These are phyloP conservation scores for Berkeleyomyces basicola DNA, from an alignment of 2,329 filamentous ascomycete species.

Conservation along the genomic window DNA sequence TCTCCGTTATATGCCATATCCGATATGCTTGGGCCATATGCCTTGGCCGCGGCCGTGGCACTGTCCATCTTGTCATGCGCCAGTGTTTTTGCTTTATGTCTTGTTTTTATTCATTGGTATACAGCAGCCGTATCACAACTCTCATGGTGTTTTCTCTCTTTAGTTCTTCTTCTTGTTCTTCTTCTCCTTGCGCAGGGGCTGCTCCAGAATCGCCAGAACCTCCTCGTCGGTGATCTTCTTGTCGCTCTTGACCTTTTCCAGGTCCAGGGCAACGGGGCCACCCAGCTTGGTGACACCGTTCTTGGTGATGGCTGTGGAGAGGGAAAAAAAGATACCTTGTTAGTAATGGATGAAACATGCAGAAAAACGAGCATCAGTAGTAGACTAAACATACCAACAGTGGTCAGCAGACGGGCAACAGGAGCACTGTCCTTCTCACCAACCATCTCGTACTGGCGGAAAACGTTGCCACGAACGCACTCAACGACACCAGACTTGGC, in stretches of 20 bases:
- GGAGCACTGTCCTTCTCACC: constrained; percentile 80
- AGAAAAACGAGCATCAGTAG: neutral
- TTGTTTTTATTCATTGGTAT: constrained; percentile 10
- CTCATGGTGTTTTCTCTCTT: constrained; percentile 12
- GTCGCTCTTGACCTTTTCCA: constrained; percentile 75
- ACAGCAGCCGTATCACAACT: neutral
- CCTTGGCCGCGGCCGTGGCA: no score
- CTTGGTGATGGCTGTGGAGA: constrained; percentile 70
- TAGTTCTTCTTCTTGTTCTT: constrained; percentile 61
- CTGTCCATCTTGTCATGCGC: neutral
- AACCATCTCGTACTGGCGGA: constrained; percentile 91
- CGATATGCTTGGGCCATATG: neutral
- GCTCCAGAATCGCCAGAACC: constrained; percentile 83
- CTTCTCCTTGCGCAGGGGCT: constrained; percentile 84
- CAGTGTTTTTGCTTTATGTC: neutral
- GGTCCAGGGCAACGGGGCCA: constrained; percentile 56
- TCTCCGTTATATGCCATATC: neutral
- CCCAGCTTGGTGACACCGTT: constrained; percentile 83
- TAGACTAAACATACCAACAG: constrained; percentile 54
- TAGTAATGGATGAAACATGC: constrained; percentile 4
- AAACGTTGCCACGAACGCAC: constrained; percentile 80
- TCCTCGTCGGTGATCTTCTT: constrained; percentile 98
- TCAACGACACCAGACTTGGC: constrained; percentile 94
- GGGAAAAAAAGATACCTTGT: neutral
- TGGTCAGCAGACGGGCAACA: constrained; percentile 77